A percentile compares a stretch with the other conserved stretches of the same genome.
These are phyloP conservation scores for Thecamonas trahens DNA, from an alignment of 78 protist genomes.

Conservation along the genomic window DNA sequence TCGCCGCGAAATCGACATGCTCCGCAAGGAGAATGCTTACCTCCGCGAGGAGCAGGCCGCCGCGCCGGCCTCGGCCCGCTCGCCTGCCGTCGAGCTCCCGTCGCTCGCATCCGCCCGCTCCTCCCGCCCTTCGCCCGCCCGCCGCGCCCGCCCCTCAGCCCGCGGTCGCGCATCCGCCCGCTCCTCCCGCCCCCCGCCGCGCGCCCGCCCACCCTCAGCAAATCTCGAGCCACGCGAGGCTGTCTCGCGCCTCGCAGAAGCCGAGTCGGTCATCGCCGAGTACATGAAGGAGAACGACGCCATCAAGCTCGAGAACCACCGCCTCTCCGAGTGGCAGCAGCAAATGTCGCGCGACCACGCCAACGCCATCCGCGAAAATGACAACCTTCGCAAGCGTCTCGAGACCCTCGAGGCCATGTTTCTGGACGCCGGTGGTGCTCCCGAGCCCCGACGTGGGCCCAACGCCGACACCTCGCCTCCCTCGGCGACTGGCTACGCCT, in stretches of 20 bases:
- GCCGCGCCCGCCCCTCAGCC: background rate
- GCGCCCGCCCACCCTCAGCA: background rate
- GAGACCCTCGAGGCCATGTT: background rate
- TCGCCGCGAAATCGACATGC: background rate
- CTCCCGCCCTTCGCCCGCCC: background rate
- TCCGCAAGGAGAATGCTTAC: background rate
- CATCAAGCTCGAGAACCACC: background rate
- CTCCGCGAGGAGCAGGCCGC: background rate
- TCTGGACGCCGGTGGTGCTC: background rate
- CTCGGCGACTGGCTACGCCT: too few relatives aligned
- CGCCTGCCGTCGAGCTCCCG: background rate
- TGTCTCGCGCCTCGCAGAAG: background rate
- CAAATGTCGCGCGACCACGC: background rate
- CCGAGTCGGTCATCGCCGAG: background rate
- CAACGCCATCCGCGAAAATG: background rate
- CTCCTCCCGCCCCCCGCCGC: background rate
- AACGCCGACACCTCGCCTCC: background rate
- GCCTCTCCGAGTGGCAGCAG: background rate
- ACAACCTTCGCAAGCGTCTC: background rate
- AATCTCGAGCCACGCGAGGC: background rate
- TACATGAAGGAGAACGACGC: slow-evolving; percentile 2
- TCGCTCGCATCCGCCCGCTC: background rate
- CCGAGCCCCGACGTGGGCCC: background rate
- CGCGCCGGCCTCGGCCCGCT: background rate
- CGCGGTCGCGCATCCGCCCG: background rate